Conservation (phyloP, 192 early-diverging fungal genomes). For the Podila epigama region DNA sequence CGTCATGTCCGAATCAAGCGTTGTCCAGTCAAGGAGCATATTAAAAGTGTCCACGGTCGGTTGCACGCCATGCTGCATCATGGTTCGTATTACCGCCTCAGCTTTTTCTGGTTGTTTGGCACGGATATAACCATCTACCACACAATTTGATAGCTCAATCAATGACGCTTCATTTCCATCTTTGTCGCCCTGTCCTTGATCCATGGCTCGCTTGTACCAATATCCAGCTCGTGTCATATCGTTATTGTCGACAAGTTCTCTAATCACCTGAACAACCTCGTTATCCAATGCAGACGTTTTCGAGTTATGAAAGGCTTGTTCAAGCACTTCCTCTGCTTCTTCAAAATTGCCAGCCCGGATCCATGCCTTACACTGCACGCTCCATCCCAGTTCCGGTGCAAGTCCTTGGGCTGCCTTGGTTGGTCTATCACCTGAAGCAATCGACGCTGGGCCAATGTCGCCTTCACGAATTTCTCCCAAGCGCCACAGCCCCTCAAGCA, state of each 20-base stretch:
- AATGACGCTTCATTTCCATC: too few relatives aligned
- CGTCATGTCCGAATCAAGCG: constrained; percentile 14
- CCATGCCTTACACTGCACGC: constrained; percentile 12
- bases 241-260: constrained; percentile 6
- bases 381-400: constrained; percentile 17
- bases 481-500: constrained; percentile 26
- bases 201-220: constrained; percentile 17
- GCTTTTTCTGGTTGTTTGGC: constrained; percentile 7
- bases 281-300: not conserved
- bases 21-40: constrained; percentile 25
- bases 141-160: constrained; percentile 1
- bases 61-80: constrained; percentile 7
- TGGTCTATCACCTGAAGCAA: not conserved
- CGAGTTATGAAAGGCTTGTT: not conserved
- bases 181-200: not conserved
- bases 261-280: constrained; percentile 16
- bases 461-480: constrained; percentile 16
- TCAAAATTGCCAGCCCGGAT: constrained; percentile 17
- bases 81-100: constrained; percentile 10
- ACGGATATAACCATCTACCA: constrained; percentile 33
- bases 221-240: constrained; percentile 30
- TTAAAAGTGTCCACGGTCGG: constrained; percentile 33
- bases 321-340: constrained; percentile 28
- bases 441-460: constrained; percentile 10
- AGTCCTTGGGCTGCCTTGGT: not conserved